These are phyloP conservation scores for Penicillium riverlandense DNA, from an alignment of 495 filamentous ascomycete species.

Conservation along the genomic window DNA sequence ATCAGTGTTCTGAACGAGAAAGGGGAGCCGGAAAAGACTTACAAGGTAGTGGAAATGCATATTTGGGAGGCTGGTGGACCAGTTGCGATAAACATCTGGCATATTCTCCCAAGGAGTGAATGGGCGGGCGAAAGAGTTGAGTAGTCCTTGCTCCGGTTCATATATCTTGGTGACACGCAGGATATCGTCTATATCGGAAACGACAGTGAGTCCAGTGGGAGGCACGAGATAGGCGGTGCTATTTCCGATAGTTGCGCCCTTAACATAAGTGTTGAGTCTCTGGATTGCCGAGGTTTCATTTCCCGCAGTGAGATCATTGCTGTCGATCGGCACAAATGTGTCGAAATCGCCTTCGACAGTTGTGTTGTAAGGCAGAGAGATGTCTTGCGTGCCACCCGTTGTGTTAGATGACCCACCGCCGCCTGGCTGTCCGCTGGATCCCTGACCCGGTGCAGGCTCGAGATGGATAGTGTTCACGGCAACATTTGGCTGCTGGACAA, in stretches of 20 bases:
- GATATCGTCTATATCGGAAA: slow-evolving; percentile 76
- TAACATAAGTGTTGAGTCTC: slow-evolving; percentile 57
- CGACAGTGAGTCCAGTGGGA: slow-evolving; percentile 54
- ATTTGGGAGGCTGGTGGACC: slow-evolving; percentile 50
- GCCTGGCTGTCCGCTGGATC: slow-evolving; percentile 41
- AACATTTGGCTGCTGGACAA: slow-evolving; percentile 58
- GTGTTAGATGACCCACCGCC: slow-evolving; percentile 47
- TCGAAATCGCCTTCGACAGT: slow-evolving; percentile 66
- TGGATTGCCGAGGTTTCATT: slow-evolving; percentile 57
- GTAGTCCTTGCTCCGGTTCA: slow-evolving; percentile 59
- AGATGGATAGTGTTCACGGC: slow-evolving; percentile 57
- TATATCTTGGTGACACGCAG: slow-evolving; percentile 80
- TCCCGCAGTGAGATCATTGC: slow-evolving; percentile 45
- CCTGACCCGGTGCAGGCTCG: slow-evolving; percentile 41
- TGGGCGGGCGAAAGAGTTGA: slow-evolving; percentile 68
- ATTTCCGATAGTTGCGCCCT: slow-evolving; percentile 58
- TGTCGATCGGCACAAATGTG: slow-evolving; percentile 49
- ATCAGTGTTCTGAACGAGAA: not conserved
- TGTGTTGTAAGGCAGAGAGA: slow-evolving; percentile 49
- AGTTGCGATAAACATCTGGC: slow-evolving; percentile 66
- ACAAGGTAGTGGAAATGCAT: slow-evolving; percentile 73
- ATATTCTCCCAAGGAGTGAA: slow-evolving; percentile 72
- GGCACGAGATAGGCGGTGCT: slow-evolving; percentile 72
- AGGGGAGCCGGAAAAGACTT: not conserved
- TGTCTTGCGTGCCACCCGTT: slow-evolving; percentile 46